These are phyloP conservation scores for Plantago ovata DNA, from an alignment of 257 asterid species.

Conservation along the genomic window DNA sequence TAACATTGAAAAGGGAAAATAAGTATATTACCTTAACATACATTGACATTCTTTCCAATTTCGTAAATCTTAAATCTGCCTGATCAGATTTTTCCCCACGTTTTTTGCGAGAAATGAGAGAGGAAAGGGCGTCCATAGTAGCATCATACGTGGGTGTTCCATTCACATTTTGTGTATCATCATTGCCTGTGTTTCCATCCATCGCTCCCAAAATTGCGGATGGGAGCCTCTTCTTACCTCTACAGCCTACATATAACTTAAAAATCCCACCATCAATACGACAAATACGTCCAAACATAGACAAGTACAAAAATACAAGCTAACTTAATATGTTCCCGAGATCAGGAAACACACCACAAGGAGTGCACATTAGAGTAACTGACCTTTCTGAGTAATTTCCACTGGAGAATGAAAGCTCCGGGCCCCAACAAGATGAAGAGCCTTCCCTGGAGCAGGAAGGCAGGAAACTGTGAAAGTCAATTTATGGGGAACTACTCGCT, in stretches of 20 bases:
- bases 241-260: conserved; percentile 26
- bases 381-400: conserved; percentile 33
- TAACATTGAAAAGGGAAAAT: neutral
- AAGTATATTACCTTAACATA: conserved; percentile 53
- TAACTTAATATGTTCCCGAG: neutral
- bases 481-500: conserved; percentile 25
- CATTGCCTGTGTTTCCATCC: conserved; percentile 35
- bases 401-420: conserved; percentile 29
- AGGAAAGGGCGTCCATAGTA: conserved; percentile 90
- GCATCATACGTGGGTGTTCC: conserved; percentile 54
- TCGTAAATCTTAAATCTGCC: conserved; percentile 31
- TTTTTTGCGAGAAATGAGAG: conserved; percentile 62
- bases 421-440: conserved; percentile 26
- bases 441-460: conserved; percentile 22
- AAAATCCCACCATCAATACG: conserved; percentile 1
- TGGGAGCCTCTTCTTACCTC: conserved; percentile 29
- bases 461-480: conserved; percentile 25
- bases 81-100: conserved; percentile 42
- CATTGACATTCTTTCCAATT: conserved; percentile 66
- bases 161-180: conserved; percentile 29
- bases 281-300: neutral
- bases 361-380: conserved; percentile 10
- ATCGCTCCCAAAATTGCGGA: conserved; percentile 32
- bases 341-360: conserved; percentile 1
- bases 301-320: conserved; percentile 6